Evolutionary conservation across 306 rosid genomes (phyloP).

Genomic region (Trifolium subterraneum): DNA sequence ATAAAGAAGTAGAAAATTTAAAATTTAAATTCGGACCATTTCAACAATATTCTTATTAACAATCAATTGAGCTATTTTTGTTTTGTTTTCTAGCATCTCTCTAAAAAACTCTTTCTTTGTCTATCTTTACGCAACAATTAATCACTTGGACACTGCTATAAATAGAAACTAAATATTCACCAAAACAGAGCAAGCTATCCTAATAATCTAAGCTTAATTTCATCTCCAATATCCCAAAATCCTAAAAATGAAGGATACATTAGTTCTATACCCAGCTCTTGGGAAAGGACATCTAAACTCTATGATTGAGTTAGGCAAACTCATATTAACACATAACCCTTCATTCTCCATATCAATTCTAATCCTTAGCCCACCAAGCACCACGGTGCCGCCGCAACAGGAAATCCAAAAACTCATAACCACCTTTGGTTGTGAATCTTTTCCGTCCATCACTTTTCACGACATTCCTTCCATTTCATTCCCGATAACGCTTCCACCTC

Average conservation of each 20-base stretch:
- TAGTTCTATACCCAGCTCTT: slow-evolving; percentile 33
- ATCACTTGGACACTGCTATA: no score
- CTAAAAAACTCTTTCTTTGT: no score
- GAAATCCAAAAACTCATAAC: no score
- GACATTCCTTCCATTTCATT: slow-evolving; percentile 15
- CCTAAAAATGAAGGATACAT: slow-evolving; percentile 36
- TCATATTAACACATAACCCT: slow-evolving; percentile 44
- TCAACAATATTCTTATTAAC: no score
- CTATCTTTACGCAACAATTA: no score
- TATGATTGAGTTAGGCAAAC: slow-evolving; percentile 43
- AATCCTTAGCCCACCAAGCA: slow-evolving; percentile 47
- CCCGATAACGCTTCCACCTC: background rate
- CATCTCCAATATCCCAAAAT: background rate
- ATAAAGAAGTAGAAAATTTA: no score
- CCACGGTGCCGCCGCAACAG: no score
- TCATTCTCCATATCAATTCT: slow-evolving; percentile 48
- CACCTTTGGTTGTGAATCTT: no score
- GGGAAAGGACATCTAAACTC: slow-evolving; percentile 37
- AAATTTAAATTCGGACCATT: no score
- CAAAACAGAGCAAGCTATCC: background rate
- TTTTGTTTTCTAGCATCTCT: no score
- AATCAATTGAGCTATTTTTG: no score
- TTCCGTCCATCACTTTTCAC: slow-evolving; percentile 46
- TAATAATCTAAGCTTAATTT: background rate
- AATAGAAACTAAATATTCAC: no score